Conservation (phyloP, 208 protist species). For the Trypanosoma cruzi region DNA sequence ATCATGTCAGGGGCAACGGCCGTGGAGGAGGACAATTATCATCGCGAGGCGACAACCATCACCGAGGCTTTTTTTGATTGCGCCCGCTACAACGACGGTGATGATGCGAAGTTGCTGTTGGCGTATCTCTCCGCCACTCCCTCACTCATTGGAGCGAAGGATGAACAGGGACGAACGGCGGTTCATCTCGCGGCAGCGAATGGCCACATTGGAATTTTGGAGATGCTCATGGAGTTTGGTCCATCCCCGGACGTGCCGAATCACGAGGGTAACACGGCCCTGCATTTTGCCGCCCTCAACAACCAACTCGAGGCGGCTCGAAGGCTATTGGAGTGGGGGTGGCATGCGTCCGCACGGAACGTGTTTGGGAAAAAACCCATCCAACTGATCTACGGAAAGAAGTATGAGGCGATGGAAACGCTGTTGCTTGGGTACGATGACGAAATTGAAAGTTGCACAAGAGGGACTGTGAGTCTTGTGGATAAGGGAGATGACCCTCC, state of each 20-base stretch:
- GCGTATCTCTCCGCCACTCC: slow-evolving; percentile 56
- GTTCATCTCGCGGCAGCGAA: slow-evolving; percentile 89
- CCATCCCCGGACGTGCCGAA: slow-evolving; percentile 71
- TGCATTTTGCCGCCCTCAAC: slow-evolving; percentile 91
- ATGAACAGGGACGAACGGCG: slow-evolving; percentile 80
- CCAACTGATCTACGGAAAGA: slow-evolving; percentile 81
- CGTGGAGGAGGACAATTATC: slow-evolving; percentile 41
- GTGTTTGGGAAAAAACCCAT: slow-evolving; percentile 63
- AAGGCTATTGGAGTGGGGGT: slow-evolving; percentile 61
- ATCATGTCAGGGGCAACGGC: neutral
- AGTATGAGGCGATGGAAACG: slow-evolving; percentile 83
- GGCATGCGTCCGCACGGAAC: slow-evolving; percentile 59
- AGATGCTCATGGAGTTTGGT: slow-evolving; percentile 68
- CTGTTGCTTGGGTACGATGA: slow-evolving; percentile 77
- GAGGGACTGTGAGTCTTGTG: neutral
- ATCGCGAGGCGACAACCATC: slow-evolving; percentile 53
- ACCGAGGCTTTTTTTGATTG: slow-evolving; percentile 83
- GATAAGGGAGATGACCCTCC: slow-evolving; percentile 1
- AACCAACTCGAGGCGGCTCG: slow-evolving; percentile 67
- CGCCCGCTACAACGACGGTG: slow-evolving; percentile 85
- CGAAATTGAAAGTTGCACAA: slow-evolving; percentile 48
- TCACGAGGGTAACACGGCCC: slow-evolving; percentile 83
- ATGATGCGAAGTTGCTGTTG: slow-evolving; percentile 48
- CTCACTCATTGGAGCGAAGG: slow-evolving; percentile 52
- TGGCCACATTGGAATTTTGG: slow-evolving; percentile 72